phyloP scores from a whole-genome alignment of 2,329 filamentous ascomycete species.

The Trichoderma atrobrunneum region DNA sequence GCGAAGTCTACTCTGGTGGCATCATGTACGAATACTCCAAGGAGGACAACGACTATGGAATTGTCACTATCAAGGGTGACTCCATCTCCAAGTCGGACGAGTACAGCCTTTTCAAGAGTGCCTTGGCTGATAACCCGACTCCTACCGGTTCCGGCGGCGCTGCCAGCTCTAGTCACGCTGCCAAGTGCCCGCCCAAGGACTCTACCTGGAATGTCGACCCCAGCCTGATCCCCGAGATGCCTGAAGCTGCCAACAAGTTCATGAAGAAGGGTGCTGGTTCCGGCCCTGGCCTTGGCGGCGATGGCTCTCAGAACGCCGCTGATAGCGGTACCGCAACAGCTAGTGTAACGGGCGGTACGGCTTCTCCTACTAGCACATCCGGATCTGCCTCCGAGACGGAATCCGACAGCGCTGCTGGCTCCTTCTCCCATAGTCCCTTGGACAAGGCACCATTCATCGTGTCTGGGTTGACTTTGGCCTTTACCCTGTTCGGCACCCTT shows the following conservation, averaged over 20 bases:
- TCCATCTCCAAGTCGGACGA: constrained; percentile 57
- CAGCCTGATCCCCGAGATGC: constrained; percentile 51
- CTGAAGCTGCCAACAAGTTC: constrained; percentile 49
- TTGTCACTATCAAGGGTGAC: constrained; percentile 62
- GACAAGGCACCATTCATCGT: constrained; percentile 36
- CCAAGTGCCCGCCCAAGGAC: constrained; percentile 49
- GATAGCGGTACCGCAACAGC: constrained; percentile 47
- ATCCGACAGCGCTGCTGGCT: constrained; percentile 33
- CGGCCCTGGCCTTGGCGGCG: constrained; percentile 52
- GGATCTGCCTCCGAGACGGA: constrained; percentile 20
- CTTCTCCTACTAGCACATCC: constrained; percentile 29
- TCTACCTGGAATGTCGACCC: constrained; percentile 51
- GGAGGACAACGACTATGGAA: constrained; percentile 76
- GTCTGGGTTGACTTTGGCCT: constrained; percentile 35
- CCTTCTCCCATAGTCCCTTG: constrained; percentile 28
- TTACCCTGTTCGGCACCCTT: constrained; percentile 40
- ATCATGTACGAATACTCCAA: constrained; percentile 93
- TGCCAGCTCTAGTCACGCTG: constrained; percentile 45
- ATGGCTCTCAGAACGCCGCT: constrained; percentile 52
- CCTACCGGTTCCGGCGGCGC: constrained; percentile 52
- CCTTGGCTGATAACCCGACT: constrained; percentile 47
- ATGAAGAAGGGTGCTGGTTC: constrained; percentile 52
- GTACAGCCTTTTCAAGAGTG: constrained; percentile 54
- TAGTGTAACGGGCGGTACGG: constrained; percentile 35
- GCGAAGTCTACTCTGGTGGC: constrained; percentile 86